These are phyloP conservation scores for Phytophthora sp. DNA, from an alignment of 352 stramenopile species.

Conservation along the genomic window DNA sequence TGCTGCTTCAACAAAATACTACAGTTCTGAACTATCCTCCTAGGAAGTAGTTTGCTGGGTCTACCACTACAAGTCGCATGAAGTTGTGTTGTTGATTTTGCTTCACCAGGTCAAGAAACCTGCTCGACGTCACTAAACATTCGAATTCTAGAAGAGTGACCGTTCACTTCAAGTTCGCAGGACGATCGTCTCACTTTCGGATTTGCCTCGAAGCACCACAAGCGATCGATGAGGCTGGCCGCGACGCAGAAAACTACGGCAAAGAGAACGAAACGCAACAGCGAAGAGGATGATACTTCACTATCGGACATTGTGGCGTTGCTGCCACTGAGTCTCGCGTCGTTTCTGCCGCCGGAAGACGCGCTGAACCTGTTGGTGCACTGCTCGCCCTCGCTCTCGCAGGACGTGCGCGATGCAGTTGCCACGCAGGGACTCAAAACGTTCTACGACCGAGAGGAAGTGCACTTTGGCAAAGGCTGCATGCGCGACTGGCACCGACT, in stretches of 20 bases:
- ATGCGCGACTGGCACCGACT: slow-evolving; percentile 27
- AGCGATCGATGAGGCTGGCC: slow-evolving; percentile 1
- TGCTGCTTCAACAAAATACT: too few relatives aligned
- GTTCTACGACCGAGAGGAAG: slow-evolving; percentile 22
- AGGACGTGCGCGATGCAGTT: slow-evolving; percentile 30
- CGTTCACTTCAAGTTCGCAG: slow-evolving; percentile 13
- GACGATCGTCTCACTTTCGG: slow-evolving; percentile 16
- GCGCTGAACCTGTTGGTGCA: slow-evolving; percentile 17
- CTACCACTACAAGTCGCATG: not conserved
- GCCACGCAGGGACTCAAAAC: slow-evolving; percentile 28
- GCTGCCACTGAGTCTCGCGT: slow-evolving; percentile 11
- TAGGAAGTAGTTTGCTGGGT: too few relatives aligned
- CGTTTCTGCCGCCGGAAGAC: slow-evolving; percentile 31
- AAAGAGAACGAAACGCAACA: not conserved
- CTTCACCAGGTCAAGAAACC: not conserved
- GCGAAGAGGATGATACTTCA: not conserved
- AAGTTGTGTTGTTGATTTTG: too few relatives aligned
- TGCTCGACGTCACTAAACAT: not conserved
- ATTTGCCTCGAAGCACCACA: not conserved
- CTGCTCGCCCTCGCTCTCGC: slow-evolving; percentile 16
- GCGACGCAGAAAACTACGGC: not conserved
- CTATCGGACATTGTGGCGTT: slow-evolving; percentile 26
- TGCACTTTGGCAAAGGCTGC: slow-evolving; percentile 26
- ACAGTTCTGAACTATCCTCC: too few relatives aligned
- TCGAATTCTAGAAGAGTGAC: slow-evolving; percentile 25